Evolutionary conservation across 2,329 filamentous ascomycete genomes (phyloP).

Genomic region (Exophiala calicioides): DNA sequence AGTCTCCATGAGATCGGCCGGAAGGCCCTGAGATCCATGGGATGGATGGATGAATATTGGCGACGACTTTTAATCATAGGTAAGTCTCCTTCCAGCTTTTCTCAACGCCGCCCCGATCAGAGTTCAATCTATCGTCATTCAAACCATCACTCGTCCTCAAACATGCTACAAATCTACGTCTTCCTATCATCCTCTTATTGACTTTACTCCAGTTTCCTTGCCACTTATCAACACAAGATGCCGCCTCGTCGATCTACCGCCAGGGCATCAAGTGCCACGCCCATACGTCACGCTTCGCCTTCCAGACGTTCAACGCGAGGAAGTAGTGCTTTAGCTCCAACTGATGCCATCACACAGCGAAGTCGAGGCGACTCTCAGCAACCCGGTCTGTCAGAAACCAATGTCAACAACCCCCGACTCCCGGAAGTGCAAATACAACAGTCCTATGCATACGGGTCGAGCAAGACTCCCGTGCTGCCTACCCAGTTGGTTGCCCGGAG

Average conservation of each 20-base stretch:
- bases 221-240: conserved; percentile 7
- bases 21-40: too few relatives aligned
- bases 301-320: conserved; percentile 18
- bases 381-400: conserved; percentile 12
- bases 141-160: too few relatives aligned
- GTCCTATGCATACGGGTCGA: conserved; percentile 45
- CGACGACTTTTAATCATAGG: too few relatives aligned
- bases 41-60: too few relatives aligned
- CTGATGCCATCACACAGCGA: conserved; percentile 18
- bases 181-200: too few relatives aligned
- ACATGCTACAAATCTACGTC: too few relatives aligned
- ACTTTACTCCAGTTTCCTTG: background rate
- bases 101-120: too few relatives aligned
- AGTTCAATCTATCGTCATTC: too few relatives aligned
- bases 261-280: conserved; percentile 20
- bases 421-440: conserved; percentile 42
- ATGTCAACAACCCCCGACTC: conserved; percentile 34
- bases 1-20: too few relatives aligned
- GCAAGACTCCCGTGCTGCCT: conserved; percentile 39
- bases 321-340: conserved; percentile 13
- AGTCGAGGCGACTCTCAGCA: conserved; percentile 25
- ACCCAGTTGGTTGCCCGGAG: conserved; percentile 37
- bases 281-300: conserved; percentile 18
- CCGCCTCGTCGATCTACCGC: conserved; percentile 28
- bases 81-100: too few relatives aligned